Conservation (phyloP, 768 basidiomycete genomes). For the Mrakia hoshinonis region DNA sequence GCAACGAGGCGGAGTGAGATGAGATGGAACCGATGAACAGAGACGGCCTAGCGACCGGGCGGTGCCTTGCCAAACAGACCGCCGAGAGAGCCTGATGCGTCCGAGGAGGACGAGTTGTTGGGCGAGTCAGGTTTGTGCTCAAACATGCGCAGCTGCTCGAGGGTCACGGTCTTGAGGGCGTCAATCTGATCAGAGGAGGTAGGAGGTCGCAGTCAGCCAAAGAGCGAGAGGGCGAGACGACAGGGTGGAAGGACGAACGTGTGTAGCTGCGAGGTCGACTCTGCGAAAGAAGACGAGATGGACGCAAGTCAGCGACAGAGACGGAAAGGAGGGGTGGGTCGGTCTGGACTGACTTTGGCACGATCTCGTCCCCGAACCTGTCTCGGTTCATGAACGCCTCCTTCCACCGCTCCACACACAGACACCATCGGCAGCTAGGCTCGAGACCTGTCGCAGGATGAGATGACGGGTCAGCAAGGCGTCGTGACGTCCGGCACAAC, state of each 20-base stretch:
- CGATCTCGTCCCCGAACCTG: slow-evolving; percentile 17
- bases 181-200: slow-evolving; percentile 10
- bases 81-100: too few species aligned
- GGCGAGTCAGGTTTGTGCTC: not conserved
- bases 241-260: not conserved
- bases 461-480: too few species aligned
- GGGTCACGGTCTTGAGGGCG: slow-evolving; percentile 19
- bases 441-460: slow-evolving; percentile 9
- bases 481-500: too few species aligned
- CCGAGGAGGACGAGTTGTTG: too few species aligned
- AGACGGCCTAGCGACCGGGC: too few species aligned
- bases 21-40: too few species aligned
- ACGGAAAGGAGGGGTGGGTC: not conserved
- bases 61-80: too few species aligned
- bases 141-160: slow-evolving; percentile 5
- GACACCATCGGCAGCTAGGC: slow-evolving; percentile 23
- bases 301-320: not conserved
- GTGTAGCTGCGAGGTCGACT: slow-evolving; percentile 18
- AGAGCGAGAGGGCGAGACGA: not conserved
- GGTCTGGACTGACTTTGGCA: slow-evolving; percentile 12
- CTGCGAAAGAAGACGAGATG: not conserved
- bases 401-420: slow-evolving; percentile 27
- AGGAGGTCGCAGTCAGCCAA: not conserved
- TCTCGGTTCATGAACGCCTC: slow-evolving; percentile 21
- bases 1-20: too few species aligned